Base-by-base conservation (phyloP, 2,329 filamentous ascomycete species). In the Colletotrichum sp. region DNA sequence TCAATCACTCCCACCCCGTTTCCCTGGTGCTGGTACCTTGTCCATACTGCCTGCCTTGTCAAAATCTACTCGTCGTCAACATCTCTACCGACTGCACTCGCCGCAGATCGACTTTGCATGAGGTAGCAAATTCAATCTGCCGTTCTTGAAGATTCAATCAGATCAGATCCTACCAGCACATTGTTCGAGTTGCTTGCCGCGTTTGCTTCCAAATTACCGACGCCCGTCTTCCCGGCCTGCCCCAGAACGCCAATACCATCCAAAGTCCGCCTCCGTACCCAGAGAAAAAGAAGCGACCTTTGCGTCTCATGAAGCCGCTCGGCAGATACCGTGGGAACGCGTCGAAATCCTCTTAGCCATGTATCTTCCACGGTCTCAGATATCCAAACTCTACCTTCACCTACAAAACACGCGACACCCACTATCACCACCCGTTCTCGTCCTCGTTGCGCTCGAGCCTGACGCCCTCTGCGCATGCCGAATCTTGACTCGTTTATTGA, bases 381-480 rank as follows among this genome's bases (percentile, higher is more conserved):
- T 99, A 83, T 95, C 96, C 66, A 96, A 96, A 81, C 93, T 99
- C 81, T 99, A 99, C 88, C 91, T 92, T 76, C 94, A 98, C 85
- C 94, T 99, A 72, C 92, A 98, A 84, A 92, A 92, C 84, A 94
- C 94, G 60, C 94, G 96, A 79, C 95, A 98, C 83, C 94, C 96
- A n/a, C 92, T 96, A 67, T 97, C 96, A 21, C 94, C 96, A 52
- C 96, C 96, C 1, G 95, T 99, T 70, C 90, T 99, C 30, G 92
- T 99, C 78, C 94, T 99, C 72, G 96, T 96, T 78, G 95, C 96
- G 43, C 94, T 99, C 83, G 96, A 98, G 82, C 96, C 97, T 71
- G 97, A 99, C 87, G 95, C 97, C 78, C 92, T 99, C 77, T 99
- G 96, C 85, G 97, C 96, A 77, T 98, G 96, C 84, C 95, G 96